These are phyloP conservation scores for Oemleria cerasiformis DNA, from an alignment of 306 rosid species.

Conservation along the genomic window DNA sequence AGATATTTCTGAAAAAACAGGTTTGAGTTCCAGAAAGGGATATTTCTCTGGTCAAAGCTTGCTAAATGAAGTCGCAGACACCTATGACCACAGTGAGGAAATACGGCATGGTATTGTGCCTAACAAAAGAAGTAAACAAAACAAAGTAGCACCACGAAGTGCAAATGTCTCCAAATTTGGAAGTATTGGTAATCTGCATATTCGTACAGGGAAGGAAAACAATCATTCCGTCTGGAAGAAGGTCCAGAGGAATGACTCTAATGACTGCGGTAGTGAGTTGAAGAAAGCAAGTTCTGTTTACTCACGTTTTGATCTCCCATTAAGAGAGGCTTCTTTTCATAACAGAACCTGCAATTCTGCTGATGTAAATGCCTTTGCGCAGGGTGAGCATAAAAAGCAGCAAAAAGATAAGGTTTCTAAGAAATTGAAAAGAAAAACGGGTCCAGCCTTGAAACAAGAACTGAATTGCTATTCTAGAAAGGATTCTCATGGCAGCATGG, in stretches of 20 bases:
- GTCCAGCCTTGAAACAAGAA: slow-evolving; percentile 41
- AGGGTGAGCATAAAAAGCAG: slow-evolving; percentile 42
- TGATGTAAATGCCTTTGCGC: slow-evolving; percentile 19
- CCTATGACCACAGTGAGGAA: slow-evolving; percentile 36
- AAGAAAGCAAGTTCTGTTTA: slow-evolving; percentile 42
- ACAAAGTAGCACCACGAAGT: slow-evolving; percentile 36
- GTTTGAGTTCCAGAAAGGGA: slow-evolving; percentile 35
- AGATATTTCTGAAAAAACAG: slow-evolving; percentile 22
- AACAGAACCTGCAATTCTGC: slow-evolving; percentile 30
- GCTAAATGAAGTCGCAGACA: slow-evolving; percentile 20
- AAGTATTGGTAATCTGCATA: slow-evolving; percentile 34
- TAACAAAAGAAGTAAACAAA: slow-evolving; percentile 52
- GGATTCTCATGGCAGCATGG: slow-evolving; percentile 36
- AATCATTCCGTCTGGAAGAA: slow-evolving; percentile 77
- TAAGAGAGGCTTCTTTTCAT: slow-evolving; percentile 40
- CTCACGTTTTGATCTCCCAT: slow-evolving; percentile 31
- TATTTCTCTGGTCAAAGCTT: slow-evolving; percentile 27
- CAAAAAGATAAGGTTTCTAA: slow-evolving; percentile 37
- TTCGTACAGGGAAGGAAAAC: slow-evolving; percentile 61
- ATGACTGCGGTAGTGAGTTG: slow-evolving; percentile 37
- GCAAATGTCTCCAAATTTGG: slow-evolving; percentile 46
- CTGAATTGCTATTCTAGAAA: slow-evolving; percentile 40
- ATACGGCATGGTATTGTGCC: slow-evolving; percentile 23
- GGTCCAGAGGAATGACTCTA: slow-evolving; percentile 56
- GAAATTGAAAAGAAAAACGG: slow-evolving; percentile 50